Base-by-base conservation (phyloP, 2,329 filamentous ascomycete genomes). In the Allantophomopsis cytisporea region DNA sequence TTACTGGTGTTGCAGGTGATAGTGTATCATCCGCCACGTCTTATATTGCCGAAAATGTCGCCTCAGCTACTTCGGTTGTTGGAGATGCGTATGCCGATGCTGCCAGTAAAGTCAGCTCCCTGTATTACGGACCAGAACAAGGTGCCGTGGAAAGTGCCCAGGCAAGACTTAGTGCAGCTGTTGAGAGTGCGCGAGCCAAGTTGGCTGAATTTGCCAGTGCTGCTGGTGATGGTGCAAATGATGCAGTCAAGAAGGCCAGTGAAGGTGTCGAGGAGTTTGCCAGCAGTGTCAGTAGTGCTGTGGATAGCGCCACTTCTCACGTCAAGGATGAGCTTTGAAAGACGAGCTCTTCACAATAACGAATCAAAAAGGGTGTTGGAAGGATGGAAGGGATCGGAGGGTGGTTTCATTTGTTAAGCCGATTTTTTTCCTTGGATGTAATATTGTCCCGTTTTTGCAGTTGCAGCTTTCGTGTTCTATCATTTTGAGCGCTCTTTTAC, bases 271-370 rank as follows among this genome's bases (percentile, higher is more conserved):
- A 64, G 41, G 61, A 66, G 11, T 59, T 61, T 37, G 65, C 63
- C 4, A 69, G 63, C 46, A 64, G 56, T 43, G 60, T 67, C 10
- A 61, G 56, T 46, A 60, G 55, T 44, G 56, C 56, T 10, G 55
- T 60, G 16, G 52, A 46, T 37, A 51, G 58, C 33, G 65, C 60
- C 11, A 66, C 66, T 1, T 56, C 58, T 39, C 58, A 56, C 38
- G 60, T 64, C 17, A 70, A 66, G 51, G 70, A 73, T 51, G 69
- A 73, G 57, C 60, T 73, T 57, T 73, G 51, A 60, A 13, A 14
- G 13, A n/a, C 7, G 31, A 34, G 23, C 3, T 10, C 7, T 8
- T 4, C 5, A 28, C 4, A 28, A 28, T 28, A 28, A 28, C 8
- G 23, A 28, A 28, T 28, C n/a, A 28, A 28, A 28, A 28, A 28